phyloP scores from a whole-genome alignment of 2,329 filamentous ascomycete species.

The Paecilomyces variotii region DNA sequence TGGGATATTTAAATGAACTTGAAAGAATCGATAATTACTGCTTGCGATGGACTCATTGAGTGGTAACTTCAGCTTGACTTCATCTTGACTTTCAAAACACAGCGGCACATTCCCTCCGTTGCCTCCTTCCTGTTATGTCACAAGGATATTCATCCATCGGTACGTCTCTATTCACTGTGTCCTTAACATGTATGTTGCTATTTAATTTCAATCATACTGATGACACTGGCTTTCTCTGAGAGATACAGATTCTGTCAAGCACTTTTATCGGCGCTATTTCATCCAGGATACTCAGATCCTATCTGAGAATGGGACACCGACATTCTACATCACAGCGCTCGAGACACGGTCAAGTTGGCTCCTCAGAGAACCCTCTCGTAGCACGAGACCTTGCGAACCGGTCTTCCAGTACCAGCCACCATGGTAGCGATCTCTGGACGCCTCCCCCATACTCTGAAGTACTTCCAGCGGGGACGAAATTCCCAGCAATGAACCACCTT shows the following conservation, averaged over 20 bases:
- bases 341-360: not conserved
- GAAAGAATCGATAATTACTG: not conserved
- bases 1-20: not conserved
- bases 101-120: not conserved
- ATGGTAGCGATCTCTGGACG: not conserved
- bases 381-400: not conserved
- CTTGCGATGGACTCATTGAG: not conserved
- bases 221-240: not conserved
- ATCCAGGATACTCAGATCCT: not conserved
- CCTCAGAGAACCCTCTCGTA: not conserved
- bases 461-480: conserved; percentile 25
- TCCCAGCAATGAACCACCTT: conserved; percentile 14
- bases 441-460: conserved; percentile 3
- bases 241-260: not conserved
- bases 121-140: not conserved
- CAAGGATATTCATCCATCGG: not conserved
- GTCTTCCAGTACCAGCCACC: not conserved
- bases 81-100: not conserved
- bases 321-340: not conserved
- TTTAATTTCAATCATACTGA: not conserved
- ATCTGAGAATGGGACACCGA: not conserved
- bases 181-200: too few species aligned
- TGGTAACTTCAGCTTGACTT: not conserved
- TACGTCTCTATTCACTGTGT: not conserved
- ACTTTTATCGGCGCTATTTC: not conserved